Percentiles rank a stretch among this genome's conserved stretches.
These are phyloP conservation scores for Fusarium oligoseptatum DNA, from an alignment of 2,329 filamentous ascomycete genomes.

Conservation along the genomic window DNA sequence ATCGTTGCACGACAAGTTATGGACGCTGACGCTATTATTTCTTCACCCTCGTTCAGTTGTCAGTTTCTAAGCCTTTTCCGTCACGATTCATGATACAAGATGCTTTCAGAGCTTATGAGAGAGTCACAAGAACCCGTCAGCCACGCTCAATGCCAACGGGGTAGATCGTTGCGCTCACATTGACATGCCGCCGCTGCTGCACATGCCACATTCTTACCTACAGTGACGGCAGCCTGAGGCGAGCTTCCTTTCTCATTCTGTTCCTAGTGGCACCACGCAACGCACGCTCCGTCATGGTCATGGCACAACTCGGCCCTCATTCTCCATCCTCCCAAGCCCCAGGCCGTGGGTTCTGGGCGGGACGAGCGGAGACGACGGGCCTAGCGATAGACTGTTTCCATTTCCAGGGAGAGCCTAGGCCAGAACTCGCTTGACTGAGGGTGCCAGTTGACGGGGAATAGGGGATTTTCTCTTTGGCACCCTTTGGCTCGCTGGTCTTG, in stretches of 20 bases:
- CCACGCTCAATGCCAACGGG: conserved; percentile 4
- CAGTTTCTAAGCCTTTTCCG: background rate
- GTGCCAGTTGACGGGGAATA: conserved; percentile 3
- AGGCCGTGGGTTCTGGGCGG: conserved; percentile 21
- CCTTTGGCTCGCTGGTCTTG: background rate
- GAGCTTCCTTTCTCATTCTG: conserved; percentile 30
- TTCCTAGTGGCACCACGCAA: conserved; percentile 38
- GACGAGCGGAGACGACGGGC: conserved; percentile 26
- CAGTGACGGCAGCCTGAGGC: conserved; percentile 18
- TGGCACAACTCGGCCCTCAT: conserved; percentile 18
- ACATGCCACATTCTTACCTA: conserved; percentile 21
- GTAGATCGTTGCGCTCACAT: background rate
- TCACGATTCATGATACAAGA: background rate
- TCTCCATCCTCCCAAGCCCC: conserved; percentile 24
- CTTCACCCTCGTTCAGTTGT: background rate
- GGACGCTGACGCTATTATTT: background rate
- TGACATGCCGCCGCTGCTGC: background rate
- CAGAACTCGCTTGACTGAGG: background rate
- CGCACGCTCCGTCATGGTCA: conserved; percentile 24
- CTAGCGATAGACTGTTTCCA: conserved; percentile 8
- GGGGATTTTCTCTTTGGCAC: conserved; percentile 2
- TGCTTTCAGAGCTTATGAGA: background rate
- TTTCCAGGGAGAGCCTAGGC: conserved; percentile 11
- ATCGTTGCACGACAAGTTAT: conserved; percentile 10
- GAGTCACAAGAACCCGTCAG: background rate